Base-by-base conservation (phyloP, 2,329 filamentous ascomycete genomes). In the Esteya vermicola region DNA sequence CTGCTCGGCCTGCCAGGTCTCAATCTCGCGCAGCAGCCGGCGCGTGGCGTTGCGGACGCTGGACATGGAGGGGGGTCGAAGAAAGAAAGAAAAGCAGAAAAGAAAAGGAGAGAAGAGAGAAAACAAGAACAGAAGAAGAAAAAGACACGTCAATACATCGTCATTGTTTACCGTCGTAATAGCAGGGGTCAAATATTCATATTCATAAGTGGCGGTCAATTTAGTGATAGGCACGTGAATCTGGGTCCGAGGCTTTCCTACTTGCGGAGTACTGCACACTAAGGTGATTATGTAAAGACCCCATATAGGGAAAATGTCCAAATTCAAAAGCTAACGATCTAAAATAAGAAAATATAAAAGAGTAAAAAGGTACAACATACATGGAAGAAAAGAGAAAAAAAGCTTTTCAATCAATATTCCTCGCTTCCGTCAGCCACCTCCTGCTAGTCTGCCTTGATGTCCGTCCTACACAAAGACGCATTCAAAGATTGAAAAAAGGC, bases 21-120 rank as follows among this genome's bases (percentile, higher is more conserved):
- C 64, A 39, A 78, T 60, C 55, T 79, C 75, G 51, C 68, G 70
- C 45, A 76, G 55, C 44, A 79, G 63, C 20, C 75, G 67, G 52
- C 69, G 70, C 25, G 68, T 62, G 19, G 73, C 72, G 47, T 57
- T 64, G 48, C 64, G 64, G 28, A 63, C 55, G 33, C 61, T 58
- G 26, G 57, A 51, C 31, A 46, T 46, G 46, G 23, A 36, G 26
- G 20, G 7, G 41, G 8, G 16, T 13, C 25, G 31, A 20, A 23
- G 18, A 35, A n/a, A 26, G 39, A 32, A 27, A 26, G 23, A 33
- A 16, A 20, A 33, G 20, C 19, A 21, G 26, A 33, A 42, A 33
- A 14, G 22, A 14, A 32, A n/a, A 23, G 14, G 10, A 3, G 28
- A 18, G 28, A 8, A 12, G 30, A 8, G 21, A 26, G 9, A 6